Base-by-base conservation (phyloP, 2,329 filamentous ascomycete genomes). In the Aspergillus novofumigatus region DNA sequence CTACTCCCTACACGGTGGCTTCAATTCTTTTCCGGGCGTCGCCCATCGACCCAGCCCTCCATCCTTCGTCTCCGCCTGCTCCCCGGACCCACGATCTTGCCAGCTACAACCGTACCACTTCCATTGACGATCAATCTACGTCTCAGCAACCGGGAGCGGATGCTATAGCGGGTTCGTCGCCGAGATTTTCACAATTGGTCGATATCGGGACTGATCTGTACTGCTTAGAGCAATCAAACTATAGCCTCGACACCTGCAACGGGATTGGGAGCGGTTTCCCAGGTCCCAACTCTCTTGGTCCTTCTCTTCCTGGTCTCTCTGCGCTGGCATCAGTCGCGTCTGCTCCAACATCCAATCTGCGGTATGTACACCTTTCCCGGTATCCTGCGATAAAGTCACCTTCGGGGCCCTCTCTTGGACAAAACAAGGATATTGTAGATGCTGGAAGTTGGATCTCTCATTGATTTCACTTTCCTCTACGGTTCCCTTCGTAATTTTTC, bases 1-100 rank as follows among this genome's bases (percentile, higher is more conserved):
- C 61, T 67, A 83, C 80, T 80, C 79, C 83, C 77, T 85, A 81
- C 74, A 81, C 82, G 69, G 80, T 85, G 74, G 82, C 81, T 75
- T 79, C 80, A 68, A 75, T 84, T 69, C 77, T 84, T 57, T 84
- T 83, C 69, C 77, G 81, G 80, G 81, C 83, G 63, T 79, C 82
- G 78, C 79, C 82, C 78, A 79, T 83, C 72, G 82, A 79, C 67
- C 75, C 76, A 64, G 69, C 72, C 59, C 69, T 77, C 45, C 74
- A 68, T 65, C 73, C 79, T 62, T 75, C 77, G 38, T 80, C 81
- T 62, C 75, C 80, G 62, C 77, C 81, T 57, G 62, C 63, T 44
- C 58, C 66, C 17, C 67, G 69, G 56, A 62, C 67, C 32, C 68
- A 66, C 61, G 71, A 75, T 52, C 67, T 74, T 29, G 55, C 69